These are phyloP conservation scores for Knufia fluminis DNA, from an alignment of 2,329 filamentous ascomycete species.

Conservation along the genomic window DNA sequence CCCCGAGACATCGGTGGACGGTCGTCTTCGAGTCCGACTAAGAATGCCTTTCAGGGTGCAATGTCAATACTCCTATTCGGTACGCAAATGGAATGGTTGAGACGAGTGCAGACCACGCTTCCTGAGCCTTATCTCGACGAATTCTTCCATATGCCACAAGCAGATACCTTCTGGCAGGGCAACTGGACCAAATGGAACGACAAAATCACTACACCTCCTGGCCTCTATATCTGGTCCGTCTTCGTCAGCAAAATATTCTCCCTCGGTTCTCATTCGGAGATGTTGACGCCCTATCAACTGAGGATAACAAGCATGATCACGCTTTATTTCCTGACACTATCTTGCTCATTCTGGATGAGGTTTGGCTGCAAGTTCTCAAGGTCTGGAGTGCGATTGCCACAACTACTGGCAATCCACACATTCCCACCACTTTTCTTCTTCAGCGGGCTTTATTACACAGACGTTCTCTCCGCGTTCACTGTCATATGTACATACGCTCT, in stretches of 20 bases:
- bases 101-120: conserved; percentile 40
- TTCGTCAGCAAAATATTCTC: conserved; percentile 39
- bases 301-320: conserved; percentile 16
- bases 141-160: conserved; percentile 68
- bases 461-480: conserved; percentile 68
- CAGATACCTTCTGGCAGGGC: conserved; percentile 72
- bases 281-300: not conserved
- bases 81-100: conserved; percentile 30
- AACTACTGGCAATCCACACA: conserved; percentile 47
- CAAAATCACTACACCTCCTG: conserved; percentile 94
- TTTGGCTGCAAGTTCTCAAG: conserved; percentile 40
- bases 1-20: not conserved
- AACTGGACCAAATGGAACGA: conserved; percentile 77
- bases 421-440: conserved; percentile 96
- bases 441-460: conserved; percentile 88
- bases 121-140: conserved; percentile 51
- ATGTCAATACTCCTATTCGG: conserved; percentile 15
- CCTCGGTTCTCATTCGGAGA: conserved; percentile 19
- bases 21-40: not conserved
- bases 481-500: conserved; percentile 62
- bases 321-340: conserved; percentile 18
- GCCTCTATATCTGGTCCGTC: conserved; percentile 56
- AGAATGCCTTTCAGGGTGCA: conserved; percentile 14
- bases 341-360: conserved; percentile 15
- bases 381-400: conserved; percentile 40